These are phyloP conservation scores for Akanthomyces muscarius DNA, from an alignment of 2,329 filamentous ascomycete genomes.

Conservation along the genomic window DNA sequence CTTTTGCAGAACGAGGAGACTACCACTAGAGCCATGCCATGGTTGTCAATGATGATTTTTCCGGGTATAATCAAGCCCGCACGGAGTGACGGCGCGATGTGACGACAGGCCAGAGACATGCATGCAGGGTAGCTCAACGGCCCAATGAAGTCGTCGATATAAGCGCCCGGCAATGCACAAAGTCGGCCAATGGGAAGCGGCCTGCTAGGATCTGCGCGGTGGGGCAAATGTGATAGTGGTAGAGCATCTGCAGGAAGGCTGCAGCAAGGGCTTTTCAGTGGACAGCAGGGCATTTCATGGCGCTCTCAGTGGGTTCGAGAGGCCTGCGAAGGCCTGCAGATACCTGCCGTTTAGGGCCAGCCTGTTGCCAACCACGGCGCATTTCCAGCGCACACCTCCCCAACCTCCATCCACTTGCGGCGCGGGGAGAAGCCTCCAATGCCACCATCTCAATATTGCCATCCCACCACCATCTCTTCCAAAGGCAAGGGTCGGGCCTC, in stretches of 20 bases:
- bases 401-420: neutral
- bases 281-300: neutral
- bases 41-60: neutral
- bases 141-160: slow-evolving; percentile 13
- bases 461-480: neutral
- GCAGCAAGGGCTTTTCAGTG: neutral
- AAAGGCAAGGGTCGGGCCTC: slow-evolving; percentile 10
- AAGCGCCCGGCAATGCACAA: slow-evolving; percentile 7
- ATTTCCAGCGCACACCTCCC: neutral
- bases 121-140: neutral
- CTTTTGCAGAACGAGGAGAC: neutral
- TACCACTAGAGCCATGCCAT: too few species aligned
- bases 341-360: neutral
- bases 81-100: neutral
- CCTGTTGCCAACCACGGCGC: neutral
- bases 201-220: neutral
- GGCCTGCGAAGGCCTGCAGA: neutral
- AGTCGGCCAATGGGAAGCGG: slow-evolving; percentile 7
- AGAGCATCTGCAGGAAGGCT: neutral
- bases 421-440: too few species aligned
- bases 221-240: slow-evolving; percentile 19
- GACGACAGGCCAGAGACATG: slow-evolving; percentile 7
- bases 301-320: neutral
- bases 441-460: neutral
- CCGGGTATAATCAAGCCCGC: neutral